phyloP scores from a whole-genome alignment of 352 stramenopile genomes.

The Globisporangium cederbergense region DNA sequence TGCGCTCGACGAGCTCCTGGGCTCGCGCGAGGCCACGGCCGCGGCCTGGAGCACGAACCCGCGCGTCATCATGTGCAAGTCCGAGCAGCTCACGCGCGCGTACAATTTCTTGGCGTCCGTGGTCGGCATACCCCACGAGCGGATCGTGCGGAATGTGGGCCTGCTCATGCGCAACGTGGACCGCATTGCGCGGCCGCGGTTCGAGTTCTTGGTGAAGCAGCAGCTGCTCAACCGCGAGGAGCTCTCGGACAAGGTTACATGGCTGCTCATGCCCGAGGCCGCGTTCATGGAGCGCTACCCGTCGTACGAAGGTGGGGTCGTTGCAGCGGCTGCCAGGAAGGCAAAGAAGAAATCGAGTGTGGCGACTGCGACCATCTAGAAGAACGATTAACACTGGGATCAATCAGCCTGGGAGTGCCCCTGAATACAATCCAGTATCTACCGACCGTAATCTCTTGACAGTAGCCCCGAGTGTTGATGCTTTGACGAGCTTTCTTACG shows the following conservation, averaged over 20 bases:
- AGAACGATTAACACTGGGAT: neutral
- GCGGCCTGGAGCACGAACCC: conserved; percentile 23
- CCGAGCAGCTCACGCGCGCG: conserved; percentile 29
- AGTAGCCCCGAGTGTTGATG: no score
- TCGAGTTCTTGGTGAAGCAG: conserved; percentile 30
- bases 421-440: neutral
- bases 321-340: neutral
- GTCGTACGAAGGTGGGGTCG: conserved; percentile 15
- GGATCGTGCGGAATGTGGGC: conserved; percentile 23
- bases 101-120: conserved; percentile 35
- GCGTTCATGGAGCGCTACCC: conserved; percentile 32
- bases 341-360: neutral
- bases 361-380: neutral
- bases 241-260: conserved; percentile 21
- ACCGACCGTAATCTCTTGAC: no score
- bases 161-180: conserved; percentile 43
- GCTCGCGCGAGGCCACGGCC: conserved; percentile 18
- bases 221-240: conserved; percentile 1
- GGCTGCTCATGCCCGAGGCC: conserved; percentile 32
- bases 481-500: no score
- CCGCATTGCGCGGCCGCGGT: conserved; percentile 41
- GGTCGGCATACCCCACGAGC: conserved; percentile 30
- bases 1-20: conserved; percentile 39
- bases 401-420: no score
- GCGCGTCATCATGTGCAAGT: conserved; percentile 57